Base-by-base conservation (phyloP, 2,329 filamentous ascomycete genomes). In the Phoma herbarum region DNA sequence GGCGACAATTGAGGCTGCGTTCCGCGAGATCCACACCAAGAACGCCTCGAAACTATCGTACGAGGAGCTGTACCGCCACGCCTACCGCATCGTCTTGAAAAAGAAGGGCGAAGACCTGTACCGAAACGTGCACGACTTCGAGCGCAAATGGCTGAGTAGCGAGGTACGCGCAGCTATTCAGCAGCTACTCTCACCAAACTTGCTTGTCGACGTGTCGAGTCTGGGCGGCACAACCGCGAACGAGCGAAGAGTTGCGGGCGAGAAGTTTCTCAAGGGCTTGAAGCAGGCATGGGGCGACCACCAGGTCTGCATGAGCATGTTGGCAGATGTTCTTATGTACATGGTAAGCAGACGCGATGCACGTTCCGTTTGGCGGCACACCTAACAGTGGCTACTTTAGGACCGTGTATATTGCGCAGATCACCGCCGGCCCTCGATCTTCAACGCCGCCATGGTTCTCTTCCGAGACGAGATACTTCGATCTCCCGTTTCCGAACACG, bases 261-360 rank as follows among this genome's bases (percentile, higher is more conserved):
- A 97, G 77, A 88, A 85, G 71, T 96, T 98, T 64, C 78, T 99
- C 58, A 86, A 86, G 54, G 89, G 87, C 0, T 77, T 98, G 14
- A 90, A 90, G 67, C 84, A 88, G 57, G 87, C 89, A 2, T 99
- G 93, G 92, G 87, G 93, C 60, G 90, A 96, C 62, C 93, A 99
- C 73, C 91, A 93, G 73, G 86, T 91, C 56, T 93, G 91, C 43
- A 97, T 97, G 91, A 93, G 92, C 73, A 98, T 98, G 94, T 89
- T 92, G 49, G 93, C 93, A 4, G 95, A 98, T 76, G 92, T 98
- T 29, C 83, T 98, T 50, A 97, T 98, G 93, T 97, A 97, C 73
- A 92, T 99, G 83, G 85, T 87, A 73, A 71, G 82, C 71, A 14
- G 18, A 8, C 18, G n/a, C 7, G 10, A 9, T 20, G n/a, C 12